These are phyloP conservation scores for Kwoniella pini DNA, from an alignment of 768 basidiomycete genomes.

Conservation along the genomic window DNA sequence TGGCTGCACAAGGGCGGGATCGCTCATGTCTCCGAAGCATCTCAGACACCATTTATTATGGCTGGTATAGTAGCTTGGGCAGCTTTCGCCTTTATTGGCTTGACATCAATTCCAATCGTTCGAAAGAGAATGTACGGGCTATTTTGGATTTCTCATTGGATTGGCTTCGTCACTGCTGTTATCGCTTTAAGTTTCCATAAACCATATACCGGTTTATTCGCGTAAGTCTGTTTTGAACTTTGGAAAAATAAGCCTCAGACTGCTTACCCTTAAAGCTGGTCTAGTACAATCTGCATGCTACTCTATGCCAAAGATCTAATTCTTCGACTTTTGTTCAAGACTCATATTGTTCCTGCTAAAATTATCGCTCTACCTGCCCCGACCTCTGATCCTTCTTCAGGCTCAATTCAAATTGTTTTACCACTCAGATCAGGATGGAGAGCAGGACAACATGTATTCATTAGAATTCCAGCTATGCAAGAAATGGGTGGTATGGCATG, in stretches of 20 bases:
- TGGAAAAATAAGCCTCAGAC: too few species aligned
- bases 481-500: slow-evolving; percentile 40
- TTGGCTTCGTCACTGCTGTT: slow-evolving; percentile 62
- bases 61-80: slow-evolving; percentile 57
- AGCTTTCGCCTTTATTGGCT: slow-evolving; percentile 61
- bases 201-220: slow-evolving; percentile 57
- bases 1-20: slow-evolving; percentile 28
- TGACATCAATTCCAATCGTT: slow-evolving; percentile 65
- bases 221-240: too few species aligned
- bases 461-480: slow-evolving; percentile 62
- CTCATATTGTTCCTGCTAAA: slow-evolving; percentile 65
- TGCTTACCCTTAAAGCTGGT: too few species aligned
- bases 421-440: slow-evolving; percentile 74
- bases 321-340: slow-evolving; percentile 63
- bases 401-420: slow-evolving; percentile 66
- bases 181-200: slow-evolving; percentile 64
- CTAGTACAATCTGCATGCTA: slow-evolving; percentile 58
- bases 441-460: slow-evolving; percentile 76
- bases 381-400: slow-evolving; percentile 59
- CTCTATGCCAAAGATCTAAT: slow-evolving; percentile 65
- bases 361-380: slow-evolving; percentile 59
- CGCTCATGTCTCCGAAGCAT: not conserved
- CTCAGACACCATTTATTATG: slow-evolving; percentile 5
- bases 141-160: slow-evolving; percentile 64
- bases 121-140: slow-evolving; percentile 67